Percentiles rank a stretch among this genome's conserved stretches.
These are phyloP conservation scores for Sarocladium oryzae DNA, from an alignment of 2,329 filamentous ascomycete species.

Conservation along the genomic window DNA sequence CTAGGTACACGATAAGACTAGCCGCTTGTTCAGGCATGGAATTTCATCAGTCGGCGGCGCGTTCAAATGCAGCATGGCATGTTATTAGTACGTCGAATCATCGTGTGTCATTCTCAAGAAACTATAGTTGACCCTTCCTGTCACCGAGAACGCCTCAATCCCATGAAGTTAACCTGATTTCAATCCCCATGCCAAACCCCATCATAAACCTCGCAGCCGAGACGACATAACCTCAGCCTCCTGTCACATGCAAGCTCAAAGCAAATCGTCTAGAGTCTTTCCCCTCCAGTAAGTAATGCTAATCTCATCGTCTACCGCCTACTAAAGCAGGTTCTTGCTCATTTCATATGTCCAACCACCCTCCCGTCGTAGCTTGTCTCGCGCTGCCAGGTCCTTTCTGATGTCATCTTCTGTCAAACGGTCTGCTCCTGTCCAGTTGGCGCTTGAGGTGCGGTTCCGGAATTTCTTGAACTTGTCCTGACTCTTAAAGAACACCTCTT, in stretches of 20 bases:
- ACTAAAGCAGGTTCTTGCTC: slow-evolving; percentile 38
- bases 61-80: too few relatives aligned
- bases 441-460: slow-evolving; percentile 83
- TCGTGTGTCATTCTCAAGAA: not conserved
- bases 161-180: not conserved
- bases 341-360: slow-evolving; percentile 77
- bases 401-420: slow-evolving; percentile 83
- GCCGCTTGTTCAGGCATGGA: not conserved
- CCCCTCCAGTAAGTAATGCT: too few relatives aligned
- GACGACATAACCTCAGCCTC: too few relatives aligned
- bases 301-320: not conserved
- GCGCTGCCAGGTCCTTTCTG: slow-evolving; percentile 67
- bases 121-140: not conserved
- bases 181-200: too few relatives aligned
- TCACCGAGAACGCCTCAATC: not conserved
- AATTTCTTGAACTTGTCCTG: slow-evolving; percentile 83
- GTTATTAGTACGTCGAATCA: not conserved
- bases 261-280: too few relatives aligned
- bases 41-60: not conserved
- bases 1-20: not conserved
- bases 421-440: slow-evolving; percentile 85
- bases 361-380: slow-evolving; percentile 72
- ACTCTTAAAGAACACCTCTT: slow-evolving; percentile 89
- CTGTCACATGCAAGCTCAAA: too few relatives aligned
- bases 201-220: too few relatives aligned